Evolutionary conservation across 345 rosid genomes (phyloP), one percentile per base, ranked within the genome.

Genomic region (Clausena lansium): DNA sequence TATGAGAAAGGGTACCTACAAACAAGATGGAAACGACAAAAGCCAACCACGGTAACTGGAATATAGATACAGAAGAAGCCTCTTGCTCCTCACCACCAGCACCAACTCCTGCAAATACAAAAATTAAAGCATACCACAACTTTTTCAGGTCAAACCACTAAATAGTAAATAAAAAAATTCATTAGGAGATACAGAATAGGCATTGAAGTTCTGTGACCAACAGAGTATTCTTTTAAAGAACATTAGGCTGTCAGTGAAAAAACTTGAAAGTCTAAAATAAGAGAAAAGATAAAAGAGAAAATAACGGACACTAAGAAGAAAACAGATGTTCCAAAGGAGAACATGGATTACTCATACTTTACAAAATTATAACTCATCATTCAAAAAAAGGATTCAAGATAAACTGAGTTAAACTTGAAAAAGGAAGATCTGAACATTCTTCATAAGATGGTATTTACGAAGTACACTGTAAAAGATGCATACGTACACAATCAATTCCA

Each of bases 61-160:
- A 84, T 72, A 91, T 80, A 30, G 98, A 96, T 83, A 92, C 81
- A 28, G 91, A 78, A 19, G 95, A 85, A 75, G 91, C 84, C 82
- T 85, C 82, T 81, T 92, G 99, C 85, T 89, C 98, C 82, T 92
- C 97, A 50, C 98, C 98, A 73, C 98, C 99, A 58, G 98, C 99
- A 81, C 98, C 98, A 83, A 96, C 98, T 74, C 99, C 98, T 94
- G 78, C 61, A 86, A 75, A 75, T n/a, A 52, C 36, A 47, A 67
- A 71, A 69, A 19, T 13, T 64, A 57, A 58, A 47, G 7, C 24
- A 65, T 27, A 72, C 6, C 19, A 80, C 27, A 77, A 38, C 13
- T 25, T n/a, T 69, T 59, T 63, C 61, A 45, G 15, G 41, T 28
- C 55, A 50, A 59, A 66, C 14, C 62, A 67, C 13, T 10, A 33